phyloP scores from a whole-genome alignment of 306 rosid species.

The Sophora flavescens region DNA sequence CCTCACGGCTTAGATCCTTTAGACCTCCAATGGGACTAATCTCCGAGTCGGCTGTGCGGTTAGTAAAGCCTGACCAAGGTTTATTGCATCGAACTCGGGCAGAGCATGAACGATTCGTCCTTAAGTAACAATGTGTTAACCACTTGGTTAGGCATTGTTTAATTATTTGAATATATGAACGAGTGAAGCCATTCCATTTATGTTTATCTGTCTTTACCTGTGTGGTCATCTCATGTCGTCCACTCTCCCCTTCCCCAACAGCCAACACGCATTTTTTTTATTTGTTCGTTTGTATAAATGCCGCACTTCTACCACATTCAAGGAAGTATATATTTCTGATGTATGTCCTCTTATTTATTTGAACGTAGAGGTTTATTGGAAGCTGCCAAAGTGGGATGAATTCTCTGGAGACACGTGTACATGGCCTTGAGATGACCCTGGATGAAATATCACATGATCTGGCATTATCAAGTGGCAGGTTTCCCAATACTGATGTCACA shows the following conservation, averaged over 20 bases:
- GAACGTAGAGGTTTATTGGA: conserved; percentile 86
- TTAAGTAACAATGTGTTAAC: too few species aligned
- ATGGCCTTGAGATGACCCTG: conserved; percentile 88
- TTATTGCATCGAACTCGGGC: too few species aligned
- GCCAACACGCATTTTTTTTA: too few species aligned
- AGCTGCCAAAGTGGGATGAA: conserved; percentile 90
- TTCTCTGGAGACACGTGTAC: conserved; percentile 88
- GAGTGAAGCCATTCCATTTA: conserved; percentile 5
- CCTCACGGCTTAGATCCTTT: too few species aligned
- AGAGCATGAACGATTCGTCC: too few species aligned
- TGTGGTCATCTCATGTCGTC: conserved; percentile 27
- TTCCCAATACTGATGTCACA: conserved; percentile 58
- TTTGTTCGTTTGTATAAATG: neutral
- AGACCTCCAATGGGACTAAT: too few species aligned
- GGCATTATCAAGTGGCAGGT: conserved; percentile 75
- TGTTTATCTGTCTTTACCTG: neutral
- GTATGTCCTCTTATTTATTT: conserved; percentile 38
- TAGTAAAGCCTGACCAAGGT: too few species aligned
- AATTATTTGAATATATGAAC: conserved; percentile 16
- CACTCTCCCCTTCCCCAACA: neutral
- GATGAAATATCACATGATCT: conserved; percentile 91
- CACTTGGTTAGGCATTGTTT: conserved; percentile 8
- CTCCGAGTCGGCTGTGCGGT: too few species aligned
- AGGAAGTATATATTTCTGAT: conserved; percentile 41
- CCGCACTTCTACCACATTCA: conserved; percentile 12